Evolutionary conservation across 192 early-diverging fungal genomes (phyloP), one percentile per base, ranked within the genome.

Genomic region (Thamnidium elegans): DNA sequence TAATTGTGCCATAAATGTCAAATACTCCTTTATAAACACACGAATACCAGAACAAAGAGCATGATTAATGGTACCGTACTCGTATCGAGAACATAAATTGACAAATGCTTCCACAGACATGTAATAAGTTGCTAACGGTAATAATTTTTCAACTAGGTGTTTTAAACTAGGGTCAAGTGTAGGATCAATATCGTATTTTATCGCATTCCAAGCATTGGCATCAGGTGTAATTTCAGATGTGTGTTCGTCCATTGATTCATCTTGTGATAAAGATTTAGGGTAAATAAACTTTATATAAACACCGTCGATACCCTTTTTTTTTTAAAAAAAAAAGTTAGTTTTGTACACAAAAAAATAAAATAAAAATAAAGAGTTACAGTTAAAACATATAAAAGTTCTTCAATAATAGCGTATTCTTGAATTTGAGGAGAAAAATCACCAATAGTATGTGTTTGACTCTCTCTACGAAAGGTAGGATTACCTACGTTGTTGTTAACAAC

Each of bases 351-450:
- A 19, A 1, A 48, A 13, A 48, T 3, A 13, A 48, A 15, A 15
- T 0, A 3, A 48, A 15, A 30, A 21, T 7, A 9, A 59, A 39
- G 5, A 14, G 31, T 34, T 76, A 91, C 91, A 83, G 93, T 85
- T 71, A 96, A 77, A 14, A 92, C 86, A 65, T 89, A 96, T 53
- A 98, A 73, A 0, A 96, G 68, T 72, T 98, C 96, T 58, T 98
- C 91, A 21, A 98, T 87, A 23, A 96, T 81, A 8, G 84, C 79
- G 68, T 83, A 84, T 73, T 96, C 93, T 71, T 96, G 94, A 53
- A 85, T 70, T 20, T 81, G 78, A 0, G 73, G 30, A 30, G 77
- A 76, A 60, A 86, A 73, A 0, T 66, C 36, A 31, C 77, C 84
- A 26, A 75, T 64, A 44, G 48, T 44, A 48, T 43, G 21, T 30